Evolutionary conservation across 371 early-diverging fungal species (phyloP).

Genomic region (Lichtheimia ramosa): DNA sequence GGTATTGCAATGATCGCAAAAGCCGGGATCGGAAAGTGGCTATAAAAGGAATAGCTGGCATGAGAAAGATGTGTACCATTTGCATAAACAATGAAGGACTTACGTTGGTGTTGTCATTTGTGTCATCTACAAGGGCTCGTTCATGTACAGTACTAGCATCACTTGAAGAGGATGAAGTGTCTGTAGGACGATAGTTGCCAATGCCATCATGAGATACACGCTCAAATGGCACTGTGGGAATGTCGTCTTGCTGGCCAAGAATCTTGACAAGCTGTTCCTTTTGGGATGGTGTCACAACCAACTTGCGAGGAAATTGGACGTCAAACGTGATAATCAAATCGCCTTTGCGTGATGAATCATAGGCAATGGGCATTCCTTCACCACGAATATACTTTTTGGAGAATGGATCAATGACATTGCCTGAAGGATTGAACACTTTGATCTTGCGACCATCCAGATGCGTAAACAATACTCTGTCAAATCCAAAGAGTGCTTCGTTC

Average conservation of each 20-base stretch:
- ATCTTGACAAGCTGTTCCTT: slow-evolving; percentile 34
- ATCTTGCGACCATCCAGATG: slow-evolving; percentile 92
- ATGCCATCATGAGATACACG: neutral
- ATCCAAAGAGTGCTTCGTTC: slow-evolving; percentile 92
- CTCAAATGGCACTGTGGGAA: neutral
- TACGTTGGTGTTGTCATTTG: neutral
- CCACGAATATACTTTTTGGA: slow-evolving; percentile 78
- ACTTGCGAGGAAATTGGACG: slow-evolving; percentile 86
- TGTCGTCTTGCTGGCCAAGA: neutral
- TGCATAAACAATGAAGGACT: too few species aligned
- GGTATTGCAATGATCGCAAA: neutral
- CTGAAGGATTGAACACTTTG: slow-evolving; percentile 82
- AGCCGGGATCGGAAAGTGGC: neutral
- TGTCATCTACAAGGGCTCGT: neutral
- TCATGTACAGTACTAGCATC: neutral
- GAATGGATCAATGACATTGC: slow-evolving; percentile 87
- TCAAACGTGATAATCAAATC: slow-evolving; percentile 90
- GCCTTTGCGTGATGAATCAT: slow-evolving; percentile 79
- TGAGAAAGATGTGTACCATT: too few species aligned
- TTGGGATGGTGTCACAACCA: slow-evolving; percentile 55
- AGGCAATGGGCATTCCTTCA: slow-evolving; percentile 95
- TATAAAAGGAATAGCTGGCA: too few species aligned
- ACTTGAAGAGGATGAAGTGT: neutral
- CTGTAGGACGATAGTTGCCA: neutral
- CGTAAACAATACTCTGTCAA: slow-evolving; percentile 71